Evolutionary conservation across 305 asterid genomes (phyloP), one percentile per base, ranked within the genome.

Genomic region (Fraxinus ornus): DNA sequence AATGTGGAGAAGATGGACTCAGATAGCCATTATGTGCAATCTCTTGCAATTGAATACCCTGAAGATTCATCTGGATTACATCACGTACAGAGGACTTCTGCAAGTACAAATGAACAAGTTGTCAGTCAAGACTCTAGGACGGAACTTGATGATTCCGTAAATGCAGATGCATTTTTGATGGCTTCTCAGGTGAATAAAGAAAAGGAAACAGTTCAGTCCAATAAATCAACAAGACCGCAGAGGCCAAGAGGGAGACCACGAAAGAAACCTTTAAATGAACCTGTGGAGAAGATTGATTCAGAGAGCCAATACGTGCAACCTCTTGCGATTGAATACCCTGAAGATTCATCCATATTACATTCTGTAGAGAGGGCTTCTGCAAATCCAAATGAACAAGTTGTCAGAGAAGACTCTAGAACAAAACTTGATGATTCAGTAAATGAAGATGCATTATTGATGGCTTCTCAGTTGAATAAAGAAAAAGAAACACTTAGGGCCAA

Each of bases 31-130:
- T 30, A 28, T 57, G 76, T 52, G 32, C 90, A 80, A 84, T 82
- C 91, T 86, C 87, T 92, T 83, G 90, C 91, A 83, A 37, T 82
- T 57, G 91, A 88, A 76, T 82, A 76, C 86, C 85, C 84, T 28
- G 83, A 44, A 85, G 88, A 85, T 73, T 76, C 90, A 22, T 77
- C 88, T 21, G 66, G 77, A 72, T 68, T 78, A 19, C 81, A 74
- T 13, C 60, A 80, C 47, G 44, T 80, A 68, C 88, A 70, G 79
- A 78, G 80, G 82, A 84, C 84, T 80, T 82, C 88, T 85, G 87
- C 41, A 72, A 80, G 79, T 76, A 79, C 80, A 68, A 73, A 30
- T 79, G 79, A 81, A 35, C 86, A 85, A 75, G 64, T 82, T 73
- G 7, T 81, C 66, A 52, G 10, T 79, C 88, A 85, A 79, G 89